Percentiles rank a stretch among this genome's conserved stretches.
These are phyloP conservation scores for Entophlyctis luteolus DNA, from an alignment of 192 early-diverging fungal genomes.

Conservation along the genomic window DNA sequence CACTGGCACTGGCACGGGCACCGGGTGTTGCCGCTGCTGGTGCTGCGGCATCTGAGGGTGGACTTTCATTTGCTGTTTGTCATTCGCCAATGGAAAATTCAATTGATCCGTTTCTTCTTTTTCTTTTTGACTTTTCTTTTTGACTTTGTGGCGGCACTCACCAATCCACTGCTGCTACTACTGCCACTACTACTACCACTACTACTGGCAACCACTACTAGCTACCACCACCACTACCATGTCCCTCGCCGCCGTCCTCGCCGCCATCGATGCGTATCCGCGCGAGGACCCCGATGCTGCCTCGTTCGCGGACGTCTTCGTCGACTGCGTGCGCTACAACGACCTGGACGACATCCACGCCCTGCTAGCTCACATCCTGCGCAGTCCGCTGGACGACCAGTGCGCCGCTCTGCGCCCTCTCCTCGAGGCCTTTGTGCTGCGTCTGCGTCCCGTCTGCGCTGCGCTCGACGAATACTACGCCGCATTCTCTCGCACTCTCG, in stretches of 20 bases:
- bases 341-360: slow-evolving; percentile 66
- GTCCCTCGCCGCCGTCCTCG: background rate
- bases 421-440: background rate
- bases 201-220: background rate
- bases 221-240: background rate
- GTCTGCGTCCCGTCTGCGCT: background rate
- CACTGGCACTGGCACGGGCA: too few relatives aligned
- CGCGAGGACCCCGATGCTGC: slow-evolving; percentile 8
- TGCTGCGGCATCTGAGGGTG: too few relatives aligned
- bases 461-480: slow-evolving; percentile 5
- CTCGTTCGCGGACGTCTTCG: slow-evolving; percentile 49
- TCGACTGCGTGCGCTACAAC: slow-evolving; percentile 68
- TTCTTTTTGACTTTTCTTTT: slow-evolving; percentile 2
- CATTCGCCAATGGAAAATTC: too few relatives aligned
- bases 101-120: background rate
- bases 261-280: background rate
- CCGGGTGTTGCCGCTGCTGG: too few relatives aligned
- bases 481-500: background rate
- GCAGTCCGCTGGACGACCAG: background rate
- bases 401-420: background rate
- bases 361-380: slow-evolving; percentile 23
- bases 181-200: too few relatives aligned
- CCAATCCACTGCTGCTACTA: too few relatives aligned
- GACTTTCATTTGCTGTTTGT: too few relatives aligned
- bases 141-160: too few relatives aligned